Evolutionary conservation across 148 eudicot genomes (phyloP), one percentile per base, ranked within the genome.

Genomic region (Drosera capensis): DNA sequence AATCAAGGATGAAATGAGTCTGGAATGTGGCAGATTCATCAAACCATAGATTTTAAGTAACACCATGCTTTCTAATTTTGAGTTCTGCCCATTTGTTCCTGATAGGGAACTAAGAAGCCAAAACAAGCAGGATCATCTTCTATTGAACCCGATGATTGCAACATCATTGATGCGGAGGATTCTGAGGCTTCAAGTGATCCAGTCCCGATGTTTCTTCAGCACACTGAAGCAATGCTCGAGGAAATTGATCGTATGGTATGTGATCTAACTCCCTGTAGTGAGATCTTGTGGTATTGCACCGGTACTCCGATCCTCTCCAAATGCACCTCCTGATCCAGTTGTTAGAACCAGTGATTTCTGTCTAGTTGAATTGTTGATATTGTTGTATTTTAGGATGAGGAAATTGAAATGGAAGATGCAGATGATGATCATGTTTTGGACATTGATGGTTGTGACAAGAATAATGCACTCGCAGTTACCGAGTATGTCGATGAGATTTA

Each of bases 151-250:
- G 61, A 59, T 28, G 79, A 73, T 29, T 60, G 67, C 42, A 41
- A 37, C 15, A 57, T 71, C 20, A 51, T 51, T 36, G 86, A 80
- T 60, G 76, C 52, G 34, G 79, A 73, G 23, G 79, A 62, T 0
- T 31, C 49, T 50, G 51, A 59, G 25, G 77, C 67, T 20, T 67
- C 38, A 5, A 34, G 13, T 34, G 38, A 51, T 5, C 58, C 70
- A 24, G 76, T 65, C 44, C 87, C 95, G 0, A 81, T 78, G 76
- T 71, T 65, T 62, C 79, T 86, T 64, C 86, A 81, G 53, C 83
- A 78, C 44, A 68, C 93, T 20, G 86, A 75, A 43, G 69, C 78
- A 14, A 71, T 77, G 73, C 71, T 75, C 13, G 76, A 65, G 25
- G 86, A 79, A 52, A 74, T 74, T 18, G 78, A 74, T 60, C 66